These are phyloP conservation scores for Friedmanniomyces endolithicus DNA, from an alignment of 495 filamentous ascomycete genomes.

Conservation along the genomic window DNA sequence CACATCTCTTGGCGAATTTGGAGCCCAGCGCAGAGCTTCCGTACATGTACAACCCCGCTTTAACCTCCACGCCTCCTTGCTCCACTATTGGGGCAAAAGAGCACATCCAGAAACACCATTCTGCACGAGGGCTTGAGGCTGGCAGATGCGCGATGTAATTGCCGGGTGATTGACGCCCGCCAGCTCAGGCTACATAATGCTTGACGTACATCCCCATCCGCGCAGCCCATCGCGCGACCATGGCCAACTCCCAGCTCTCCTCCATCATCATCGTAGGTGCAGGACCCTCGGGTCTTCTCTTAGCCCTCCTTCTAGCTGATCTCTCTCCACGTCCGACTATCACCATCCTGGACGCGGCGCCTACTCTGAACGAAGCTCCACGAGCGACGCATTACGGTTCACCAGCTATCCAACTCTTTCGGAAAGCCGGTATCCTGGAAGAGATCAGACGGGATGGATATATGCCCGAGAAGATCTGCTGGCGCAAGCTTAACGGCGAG, in stretches of 20 bases:
- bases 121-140: no score
- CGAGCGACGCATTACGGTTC: slow-evolving; percentile 1
- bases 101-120: no score
- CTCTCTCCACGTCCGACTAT: slow-evolving; percentile 2
- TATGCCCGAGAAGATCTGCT: slow-evolving; percentile 2
- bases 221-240: no score
- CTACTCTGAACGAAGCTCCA: background rate
- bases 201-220: no score
- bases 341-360: slow-evolving; percentile 9
- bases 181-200: no score
- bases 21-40: no score
- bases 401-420: slow-evolving; percentile 4
- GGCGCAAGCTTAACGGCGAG: slow-evolving; percentile 4
- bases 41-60: no score
- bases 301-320: slow-evolving; percentile 9
- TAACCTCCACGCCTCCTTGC: no score
- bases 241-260: background rate
- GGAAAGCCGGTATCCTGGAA: background rate
- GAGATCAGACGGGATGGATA: slow-evolving; percentile 3
- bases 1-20: no score
- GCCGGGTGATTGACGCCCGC: no score
- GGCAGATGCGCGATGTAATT: no score
- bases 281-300: slow-evolving; percentile 3
- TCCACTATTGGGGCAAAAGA: no score
- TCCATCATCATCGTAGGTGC: slow-evolving; percentile 2